Evolutionary conservation across 2,329 filamentous ascomycete genomes (phyloP).

Genomic region (Arthroderma uncinatum): DNA sequence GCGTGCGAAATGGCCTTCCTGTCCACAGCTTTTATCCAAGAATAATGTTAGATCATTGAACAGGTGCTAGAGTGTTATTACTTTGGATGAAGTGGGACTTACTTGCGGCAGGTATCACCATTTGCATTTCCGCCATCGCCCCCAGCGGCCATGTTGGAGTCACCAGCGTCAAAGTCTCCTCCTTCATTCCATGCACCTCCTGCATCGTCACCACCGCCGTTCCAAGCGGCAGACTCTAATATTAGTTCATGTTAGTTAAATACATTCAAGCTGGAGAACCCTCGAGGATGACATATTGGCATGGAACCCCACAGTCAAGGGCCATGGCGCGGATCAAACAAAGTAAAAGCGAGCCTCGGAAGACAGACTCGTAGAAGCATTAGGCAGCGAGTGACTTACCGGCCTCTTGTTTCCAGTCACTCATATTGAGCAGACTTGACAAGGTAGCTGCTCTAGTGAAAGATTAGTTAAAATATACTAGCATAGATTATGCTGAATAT

Average conservation of each 20-base stretch:
- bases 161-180: slow-evolving; percentile 1
- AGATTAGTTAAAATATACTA: background rate
- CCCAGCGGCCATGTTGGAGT: slow-evolving; percentile 7
- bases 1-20: slow-evolving; percentile 29
- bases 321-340: background rate
- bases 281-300: no score
- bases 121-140: slow-evolving; percentile 14
- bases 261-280: background rate
- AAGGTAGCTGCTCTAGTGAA: background rate
- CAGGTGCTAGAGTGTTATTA: background rate
- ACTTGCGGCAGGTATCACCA: slow-evolving; percentile 30
- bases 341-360: background rate
- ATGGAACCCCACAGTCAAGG: background rate
- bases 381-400: background rate
- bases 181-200: slow-evolving; percentile 11
- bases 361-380: background rate
- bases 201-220: slow-evolving; percentile 10
- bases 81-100: no score
- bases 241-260: background rate
- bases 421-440: slow-evolving; percentile 4
- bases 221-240: slow-evolving; percentile 6
- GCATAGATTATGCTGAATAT: no score
- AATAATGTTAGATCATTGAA: background rate
- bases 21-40: slow-evolving; percentile 22
- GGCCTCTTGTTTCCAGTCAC: slow-evolving; percentile 8